phyloP scores from a whole-genome alignment of 805 yeast species.

The Lipomyces oligophaga region DNA sequence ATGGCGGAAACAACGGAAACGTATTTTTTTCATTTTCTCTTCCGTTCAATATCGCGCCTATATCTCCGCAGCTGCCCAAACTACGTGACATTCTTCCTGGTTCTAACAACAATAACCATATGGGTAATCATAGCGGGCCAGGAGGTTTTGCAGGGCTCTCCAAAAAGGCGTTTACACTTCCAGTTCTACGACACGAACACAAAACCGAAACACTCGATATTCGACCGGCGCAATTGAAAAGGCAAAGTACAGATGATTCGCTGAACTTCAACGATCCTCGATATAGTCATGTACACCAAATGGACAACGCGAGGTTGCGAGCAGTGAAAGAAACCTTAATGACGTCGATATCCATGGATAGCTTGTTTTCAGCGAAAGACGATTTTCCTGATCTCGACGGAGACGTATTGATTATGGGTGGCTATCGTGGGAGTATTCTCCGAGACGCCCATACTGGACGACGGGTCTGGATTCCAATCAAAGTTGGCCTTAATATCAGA shows the following conservation, averaged over 20 bases:
- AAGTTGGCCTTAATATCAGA: conserved; percentile 74
- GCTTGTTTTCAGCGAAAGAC: conserved; percentile 28
- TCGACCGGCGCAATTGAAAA: not conserved
- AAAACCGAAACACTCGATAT: conserved; percentile 46
- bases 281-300: conserved; percentile 40
- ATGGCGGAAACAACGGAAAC: not conserved
- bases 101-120: no score
- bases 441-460: conserved; percentile 60
- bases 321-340: conserved; percentile 66
- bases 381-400: conserved; percentile 55
- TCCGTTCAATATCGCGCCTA: conserved; percentile 10
- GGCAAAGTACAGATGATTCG: not conserved
- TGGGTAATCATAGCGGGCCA: no score
- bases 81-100: conserved; percentile 1
- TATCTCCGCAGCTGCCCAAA: conserved; percentile 1
- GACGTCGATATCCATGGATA: conserved; percentile 44
- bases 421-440: conserved; percentile 79
- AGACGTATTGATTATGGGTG: conserved; percentile 77
- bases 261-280: not conserved
- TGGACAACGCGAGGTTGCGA: conserved; percentile 62
- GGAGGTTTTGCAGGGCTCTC: no score
- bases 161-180: not conserved
- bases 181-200: conserved; percentile 24
- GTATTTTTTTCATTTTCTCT: conserved; percentile 16
- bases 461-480: conserved; percentile 79